These are phyloP conservation scores for Teunomyces lycoperdinae DNA, from an alignment of 805 yeast species.

Conservation along the genomic window DNA sequence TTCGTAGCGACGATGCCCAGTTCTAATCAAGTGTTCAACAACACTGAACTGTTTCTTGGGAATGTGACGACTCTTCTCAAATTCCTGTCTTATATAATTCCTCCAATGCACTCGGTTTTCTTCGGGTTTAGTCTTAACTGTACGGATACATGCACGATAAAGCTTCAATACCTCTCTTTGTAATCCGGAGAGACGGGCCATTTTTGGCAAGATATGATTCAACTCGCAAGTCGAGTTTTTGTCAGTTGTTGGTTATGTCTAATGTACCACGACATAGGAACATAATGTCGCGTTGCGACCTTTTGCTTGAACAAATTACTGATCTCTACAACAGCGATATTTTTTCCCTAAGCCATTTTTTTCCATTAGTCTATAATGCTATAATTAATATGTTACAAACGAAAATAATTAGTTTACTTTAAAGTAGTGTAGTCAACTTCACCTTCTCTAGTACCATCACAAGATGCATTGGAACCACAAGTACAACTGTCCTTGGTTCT, in stretches of 20 bases:
- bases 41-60: conserved; percentile 81
- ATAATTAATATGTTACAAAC: background rate
- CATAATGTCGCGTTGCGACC: background rate
- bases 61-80: conserved; percentile 52
- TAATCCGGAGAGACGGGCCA: conserved; percentile 43
- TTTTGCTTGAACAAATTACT: too few species aligned
- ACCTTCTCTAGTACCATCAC: conserved; percentile 44
- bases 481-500: conserved; percentile 53
- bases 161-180: conserved; percentile 48
- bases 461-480: conserved; percentile 45
- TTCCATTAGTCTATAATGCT: conserved; percentile 1
- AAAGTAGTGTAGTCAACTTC: conserved; percentile 56
- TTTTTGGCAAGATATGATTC: conserved; percentile 5
- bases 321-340: background rate
- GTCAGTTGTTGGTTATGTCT: too few species aligned
- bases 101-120: conserved; percentile 45
- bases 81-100: conserved; percentile 56
- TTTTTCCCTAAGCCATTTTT: background rate
- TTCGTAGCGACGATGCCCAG: conserved; percentile 70
- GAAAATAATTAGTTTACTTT: conserved; percentile 8
- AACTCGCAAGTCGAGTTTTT: background rate
- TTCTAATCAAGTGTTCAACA: conserved; percentile 77
- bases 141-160: conserved; percentile 48
- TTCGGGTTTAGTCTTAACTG: conserved; percentile 44
- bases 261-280: too few species aligned